phyloP scores from a whole-genome alignment of 202 grass and related monocot species.

The Sporobolus alterniflorus region DNA sequence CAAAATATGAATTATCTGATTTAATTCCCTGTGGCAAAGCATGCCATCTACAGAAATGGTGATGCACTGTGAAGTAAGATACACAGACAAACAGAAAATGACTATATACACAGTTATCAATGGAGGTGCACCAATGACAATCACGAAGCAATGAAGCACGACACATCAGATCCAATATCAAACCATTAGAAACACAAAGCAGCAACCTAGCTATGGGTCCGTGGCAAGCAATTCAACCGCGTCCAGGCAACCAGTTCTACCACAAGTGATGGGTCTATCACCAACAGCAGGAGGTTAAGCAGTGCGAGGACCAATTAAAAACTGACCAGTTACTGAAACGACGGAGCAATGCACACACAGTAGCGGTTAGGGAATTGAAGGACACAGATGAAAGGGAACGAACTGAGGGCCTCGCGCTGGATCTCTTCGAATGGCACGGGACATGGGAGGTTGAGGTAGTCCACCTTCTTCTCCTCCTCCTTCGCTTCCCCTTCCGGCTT shows the following conservation, averaged over 20 bases:
- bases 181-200: not conserved
- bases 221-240: not conserved
- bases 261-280: not conserved
- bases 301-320: not conserved
- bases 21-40: not conserved
- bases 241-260: not conserved
- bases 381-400: slow-evolving; percentile 23
- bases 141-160: not conserved
- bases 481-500: slow-evolving; percentile 49
- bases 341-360: slow-evolving; percentile 22
- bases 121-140: not conserved
- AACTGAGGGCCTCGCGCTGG: slow-evolving; percentile 98
- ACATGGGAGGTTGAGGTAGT: slow-evolving; percentile 96
- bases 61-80: not conserved
- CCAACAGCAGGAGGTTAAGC: not conserved
- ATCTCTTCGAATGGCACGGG: slow-evolving; percentile 97
- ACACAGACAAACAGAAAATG: not conserved
- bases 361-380: slow-evolving; percentile 24
- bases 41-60: not conserved
- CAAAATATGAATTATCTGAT: not conserved
- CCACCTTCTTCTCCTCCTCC: slow-evolving; percentile 70
- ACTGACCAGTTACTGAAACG: slow-evolving; percentile 26
- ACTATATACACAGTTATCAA: not conserved
- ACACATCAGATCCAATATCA: slow-evolving; percentile 15
- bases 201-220: not conserved